Base-by-base conservation (phyloP, 2,329 filamentous ascomycete genomes). In the Colletotrichum sp. region DNA sequence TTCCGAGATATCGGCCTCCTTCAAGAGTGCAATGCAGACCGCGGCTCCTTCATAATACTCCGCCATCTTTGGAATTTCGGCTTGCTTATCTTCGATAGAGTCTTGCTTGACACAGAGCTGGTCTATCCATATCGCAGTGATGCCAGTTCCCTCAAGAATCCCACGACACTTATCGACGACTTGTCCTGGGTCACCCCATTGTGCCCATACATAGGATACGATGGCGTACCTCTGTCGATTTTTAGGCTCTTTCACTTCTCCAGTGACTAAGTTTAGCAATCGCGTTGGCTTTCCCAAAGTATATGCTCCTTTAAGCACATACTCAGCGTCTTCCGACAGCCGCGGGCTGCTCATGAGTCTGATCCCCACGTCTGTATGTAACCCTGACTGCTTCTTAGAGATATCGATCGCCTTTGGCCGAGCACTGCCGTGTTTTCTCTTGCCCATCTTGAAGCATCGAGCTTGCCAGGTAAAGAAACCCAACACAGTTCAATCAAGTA, bases 281-380 rank as follows among this genome's bases (percentile, higher is more conserved):
- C 44, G 19, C 0, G 44, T 52, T 0, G 44, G 44, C 44, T 52
- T 0, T 13, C 44, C 44, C n/a, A 52, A 52, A 22, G 44, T 52
- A 52, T 52, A 22, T 1, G 44, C 44, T 52, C n/a, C 44, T 1
- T 6, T 22, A 0, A 52, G 44, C 44, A 52, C 44, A 3, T 22
- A 52, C 44, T 52, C 44, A 1, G 44, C 44, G n/a, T 52, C 44
- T 2, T 52, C n/a, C 7, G 44, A 52, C 7, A 52, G n/a, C 44
- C 44, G 44, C n/a, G 6, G n/a, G 7, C n/a, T 1, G 44, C n/a
- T 22, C 11, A 5, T 1, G 2, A 1, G 44, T 8, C 44, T 11
- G 1, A 0, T 4, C 6, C 44, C n/a, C 44, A 5, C 11, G 16
- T 6, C 4, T 13, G n/a, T 22, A 0, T 7, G n/a, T 13, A 0